These are phyloP conservation scores for Plasmodium inui DNA, from an alignment of 169 alveolate genomes.

Conservation along the genomic window DNA sequence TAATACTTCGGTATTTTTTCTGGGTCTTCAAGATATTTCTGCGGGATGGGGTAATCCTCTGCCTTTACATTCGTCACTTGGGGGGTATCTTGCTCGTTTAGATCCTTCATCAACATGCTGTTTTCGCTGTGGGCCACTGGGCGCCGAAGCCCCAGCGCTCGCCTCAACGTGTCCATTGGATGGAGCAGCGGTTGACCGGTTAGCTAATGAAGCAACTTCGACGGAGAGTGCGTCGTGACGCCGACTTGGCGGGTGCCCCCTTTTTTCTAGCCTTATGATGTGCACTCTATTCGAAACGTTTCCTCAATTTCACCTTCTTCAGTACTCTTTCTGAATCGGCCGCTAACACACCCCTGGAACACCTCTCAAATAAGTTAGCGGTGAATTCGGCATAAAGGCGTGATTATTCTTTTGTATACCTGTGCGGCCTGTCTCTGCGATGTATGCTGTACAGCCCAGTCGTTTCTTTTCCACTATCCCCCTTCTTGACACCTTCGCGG, in stretches of 20 bases:
- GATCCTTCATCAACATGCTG: constrained; percentile 15
- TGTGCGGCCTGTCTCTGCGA: neutral
- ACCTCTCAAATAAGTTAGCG: neutral
- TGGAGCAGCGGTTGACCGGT: neutral
- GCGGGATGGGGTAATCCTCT: constrained; percentile 84
- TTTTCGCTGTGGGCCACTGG: constrained; percentile 22
- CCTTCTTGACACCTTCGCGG: neutral
- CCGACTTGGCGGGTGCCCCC: neutral
- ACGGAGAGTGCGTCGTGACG: neutral
- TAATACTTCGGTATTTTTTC: constrained; percentile 86
- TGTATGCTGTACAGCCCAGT: neutral
- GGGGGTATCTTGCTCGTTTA: constrained; percentile 14
- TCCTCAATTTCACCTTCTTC: neutral
- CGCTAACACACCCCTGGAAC: neutral
- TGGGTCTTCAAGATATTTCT: constrained; percentile 83
- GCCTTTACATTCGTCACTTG: constrained; percentile 63
- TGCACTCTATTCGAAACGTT: neutral
- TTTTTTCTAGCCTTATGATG: neutral
- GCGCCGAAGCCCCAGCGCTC: constrained; percentile 35
- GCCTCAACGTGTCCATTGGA: constrained; percentile 13
- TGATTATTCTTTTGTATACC: neutral
- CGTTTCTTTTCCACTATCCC: neutral
- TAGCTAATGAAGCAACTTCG: neutral
- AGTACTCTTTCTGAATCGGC: neutral
- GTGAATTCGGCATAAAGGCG: neutral